Conservation (phyloP, 2,329 filamentous ascomycete genomes). For the Atkinsonella texensis region DNA sequence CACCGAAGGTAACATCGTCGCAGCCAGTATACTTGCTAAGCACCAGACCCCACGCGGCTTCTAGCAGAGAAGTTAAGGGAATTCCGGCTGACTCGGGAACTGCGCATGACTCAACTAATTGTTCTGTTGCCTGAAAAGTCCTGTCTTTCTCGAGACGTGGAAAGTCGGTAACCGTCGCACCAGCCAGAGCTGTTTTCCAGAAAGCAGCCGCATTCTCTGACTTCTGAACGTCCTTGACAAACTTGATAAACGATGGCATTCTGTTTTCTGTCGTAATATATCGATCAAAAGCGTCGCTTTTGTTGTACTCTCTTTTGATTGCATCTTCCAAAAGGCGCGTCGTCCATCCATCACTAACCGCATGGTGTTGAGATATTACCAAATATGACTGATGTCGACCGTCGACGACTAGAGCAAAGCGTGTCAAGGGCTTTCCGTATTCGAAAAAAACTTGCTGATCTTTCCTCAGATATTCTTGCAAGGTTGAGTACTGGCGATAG, state of each 20-base stretch:
- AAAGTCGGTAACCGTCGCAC: not conserved
- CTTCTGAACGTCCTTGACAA: not conserved
- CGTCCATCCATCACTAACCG: not conserved
- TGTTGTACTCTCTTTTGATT: not conserved
- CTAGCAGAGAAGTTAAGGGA: constrained; percentile 10
- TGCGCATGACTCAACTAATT: not conserved
- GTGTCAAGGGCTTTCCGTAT: not conserved
- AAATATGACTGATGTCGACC: not conserved
- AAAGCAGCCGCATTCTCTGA: not conserved
- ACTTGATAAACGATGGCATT: not conserved
- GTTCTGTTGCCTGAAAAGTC: not conserved
- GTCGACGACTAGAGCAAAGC: not conserved
- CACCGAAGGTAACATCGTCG: constrained; percentile 15
- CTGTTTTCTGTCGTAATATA: not conserved
- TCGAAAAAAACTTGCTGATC: not conserved
- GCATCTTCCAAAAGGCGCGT: not conserved
- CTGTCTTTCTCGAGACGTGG: not conserved
- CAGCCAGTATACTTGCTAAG: constrained; percentile 11
- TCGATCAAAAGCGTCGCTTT: not conserved
- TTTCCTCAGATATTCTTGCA: not conserved
- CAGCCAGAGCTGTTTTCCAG: not conserved
- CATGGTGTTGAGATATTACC: not conserved
- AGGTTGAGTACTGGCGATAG: not conserved
- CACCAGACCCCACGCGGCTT: constrained; percentile 15
- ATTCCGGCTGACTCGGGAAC: not conserved